A percentile compares a stretch with the other conserved stretches of the same genome.
Evolutionary conservation across 2,329 filamentous ascomycete species (phyloP).

Genomic region (Cercospora sp.): DNA sequence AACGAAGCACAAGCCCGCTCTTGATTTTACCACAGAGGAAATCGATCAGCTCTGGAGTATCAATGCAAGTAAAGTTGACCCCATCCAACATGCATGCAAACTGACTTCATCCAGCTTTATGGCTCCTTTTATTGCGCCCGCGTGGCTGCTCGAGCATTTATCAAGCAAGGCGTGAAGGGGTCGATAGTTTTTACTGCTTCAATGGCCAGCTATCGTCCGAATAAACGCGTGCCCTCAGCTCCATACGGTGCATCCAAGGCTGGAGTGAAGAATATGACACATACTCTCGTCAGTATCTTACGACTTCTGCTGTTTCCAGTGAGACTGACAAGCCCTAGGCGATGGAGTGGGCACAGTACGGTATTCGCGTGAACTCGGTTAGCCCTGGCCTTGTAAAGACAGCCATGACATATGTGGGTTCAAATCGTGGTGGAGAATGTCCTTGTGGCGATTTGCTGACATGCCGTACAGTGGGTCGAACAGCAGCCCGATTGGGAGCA

Average conservation of each 20-base stretch:
- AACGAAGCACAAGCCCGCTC: constrained; percentile 55
- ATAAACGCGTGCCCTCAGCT: constrained; percentile 32
- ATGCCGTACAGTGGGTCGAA: constrained; percentile 38
- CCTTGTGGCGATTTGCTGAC: background rate
- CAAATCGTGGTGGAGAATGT: background rate
- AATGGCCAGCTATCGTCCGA: constrained; percentile 52
- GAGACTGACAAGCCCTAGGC: constrained; percentile 36
- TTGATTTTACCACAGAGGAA: constrained; percentile 54
- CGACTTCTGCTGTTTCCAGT: no score
- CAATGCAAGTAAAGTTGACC: constrained; percentile 32
- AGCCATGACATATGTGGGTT: constrained; percentile 15
- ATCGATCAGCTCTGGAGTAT: constrained; percentile 49
- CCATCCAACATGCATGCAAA: background rate
- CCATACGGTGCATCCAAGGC: constrained; percentile 48
- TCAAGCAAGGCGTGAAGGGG: constrained; percentile 49
- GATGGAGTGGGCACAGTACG: constrained; percentile 44
- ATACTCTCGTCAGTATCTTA: constrained; percentile 41
- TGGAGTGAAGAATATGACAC: constrained; percentile 46
- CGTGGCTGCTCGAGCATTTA: constrained; percentile 48
- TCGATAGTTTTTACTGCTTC: constrained; percentile 51
- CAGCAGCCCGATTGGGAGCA: constrained; percentile 30
- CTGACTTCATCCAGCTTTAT: constrained; percentile 42
- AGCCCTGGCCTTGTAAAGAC: constrained; percentile 19
- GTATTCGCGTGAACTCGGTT: constrained; percentile 30
- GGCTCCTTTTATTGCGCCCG: constrained; percentile 49